Evolutionary conservation across 768 basidiomycete species (phyloP), one percentile per base, ranked within the genome.

Genomic region (Pholiota microspora): DNA sequence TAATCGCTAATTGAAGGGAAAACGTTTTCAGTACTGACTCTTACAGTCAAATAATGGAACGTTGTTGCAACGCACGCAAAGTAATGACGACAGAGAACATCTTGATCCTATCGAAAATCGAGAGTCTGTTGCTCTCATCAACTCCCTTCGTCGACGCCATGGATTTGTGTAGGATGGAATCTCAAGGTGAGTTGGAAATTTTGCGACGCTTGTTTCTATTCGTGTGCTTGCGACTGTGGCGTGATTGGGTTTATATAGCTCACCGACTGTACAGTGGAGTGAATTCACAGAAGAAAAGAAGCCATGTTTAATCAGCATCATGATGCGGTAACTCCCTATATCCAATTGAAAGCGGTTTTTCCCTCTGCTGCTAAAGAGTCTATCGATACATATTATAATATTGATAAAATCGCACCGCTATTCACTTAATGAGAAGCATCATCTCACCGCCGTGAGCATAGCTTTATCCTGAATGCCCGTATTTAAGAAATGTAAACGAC

Each of bases 1-100:
- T 50, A n/a, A 59, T 29, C 12, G 55, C 55, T 59, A 10, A 35
- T 38, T 15, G 21, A 52, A 40, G 44, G 31, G 53, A 51, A 45
- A 51, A 16, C 40, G 23, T 23, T 42, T 1, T 42, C 12, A 23
- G n/a, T 18, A 13, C 18, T 5, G 8, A 36, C 40, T 12, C 4
- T 36, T 4, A 8, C 4, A 36, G 7, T 7, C 4, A 15, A 36
- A 15, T 8, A 15, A 36, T 15, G 34, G 21, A 34, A 18, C 8
- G 9, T 6, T 28, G 31, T 28, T 21, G 18, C 21, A 31, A 32
- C 47, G 15, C 13, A 48, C 47, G 47, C 18, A 48, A 18, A 48
- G 16, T 9, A 12, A 48, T 5, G 10, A 48, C 16, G 21, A 56
- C 28, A 1, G 45, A 35, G 16, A 40, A 35, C 16, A 51, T 44